phyloP scores from a whole-genome alignment of 2,329 filamentous ascomycete species.

The Emmonsiellopsis sp. region DNA sequence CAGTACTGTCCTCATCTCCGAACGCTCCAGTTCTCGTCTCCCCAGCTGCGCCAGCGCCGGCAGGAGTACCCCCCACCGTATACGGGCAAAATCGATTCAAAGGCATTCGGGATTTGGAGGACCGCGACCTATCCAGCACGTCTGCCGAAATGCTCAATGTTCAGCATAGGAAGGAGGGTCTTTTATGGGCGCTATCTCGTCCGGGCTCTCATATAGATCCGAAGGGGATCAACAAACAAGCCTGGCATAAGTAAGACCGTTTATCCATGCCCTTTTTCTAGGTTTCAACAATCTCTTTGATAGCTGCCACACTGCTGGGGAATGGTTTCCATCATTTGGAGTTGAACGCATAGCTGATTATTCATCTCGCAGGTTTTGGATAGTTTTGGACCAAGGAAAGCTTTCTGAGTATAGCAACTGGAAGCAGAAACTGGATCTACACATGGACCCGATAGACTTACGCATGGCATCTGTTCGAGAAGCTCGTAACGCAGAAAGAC shows the following conservation, averaged over 20 bases:
- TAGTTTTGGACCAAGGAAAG: conserved; percentile 92
- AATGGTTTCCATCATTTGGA: not conserved
- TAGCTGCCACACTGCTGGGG: not conserved
- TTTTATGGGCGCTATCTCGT: conserved; percentile 87
- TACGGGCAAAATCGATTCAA: conserved; percentile 59
- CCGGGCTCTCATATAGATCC: conserved; percentile 93
- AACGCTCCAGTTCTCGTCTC: conserved; percentile 22
- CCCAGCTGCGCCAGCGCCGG: conserved; percentile 14
- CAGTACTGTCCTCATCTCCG: conserved; percentile 34
- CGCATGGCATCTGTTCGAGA: conserved; percentile 95
- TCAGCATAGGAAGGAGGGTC: conserved; percentile 78
- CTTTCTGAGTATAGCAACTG: conserved; percentile 98
- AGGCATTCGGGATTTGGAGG: conserved; percentile 84
- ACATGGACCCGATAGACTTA: conserved; percentile 96
- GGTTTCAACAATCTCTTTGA: not conserved
- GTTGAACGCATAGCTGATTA: conserved; percentile 5
- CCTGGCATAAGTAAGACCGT: conserved; percentile 83
- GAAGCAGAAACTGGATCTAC: conserved; percentile 93
- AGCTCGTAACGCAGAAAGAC: conserved; percentile 83
- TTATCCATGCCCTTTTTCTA: not conserved
- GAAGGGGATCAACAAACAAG: conserved; percentile 89
- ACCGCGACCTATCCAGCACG: conserved; percentile 55
- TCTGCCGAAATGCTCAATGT: conserved; percentile 47
- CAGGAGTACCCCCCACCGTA: conserved; percentile 16
- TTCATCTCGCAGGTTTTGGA: conserved; percentile 67